Percentiles rank a stretch among this genome's conserved stretches.
These are phyloP conservation scores for Saturnispora zaruensis DNA, from an alignment of 805 yeast species.

Conservation along the genomic window DNA sequence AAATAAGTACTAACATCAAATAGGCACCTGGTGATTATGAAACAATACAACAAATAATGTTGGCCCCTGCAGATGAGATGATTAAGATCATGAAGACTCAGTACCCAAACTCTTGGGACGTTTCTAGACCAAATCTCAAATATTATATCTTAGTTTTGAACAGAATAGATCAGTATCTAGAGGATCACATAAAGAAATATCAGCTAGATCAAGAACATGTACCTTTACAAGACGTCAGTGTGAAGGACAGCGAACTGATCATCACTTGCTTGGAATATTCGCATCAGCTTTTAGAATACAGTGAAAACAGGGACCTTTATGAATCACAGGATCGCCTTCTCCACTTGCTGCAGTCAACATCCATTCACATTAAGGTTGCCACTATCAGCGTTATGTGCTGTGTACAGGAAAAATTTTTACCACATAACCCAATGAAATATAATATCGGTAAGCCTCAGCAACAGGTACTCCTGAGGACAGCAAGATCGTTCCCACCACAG, in stretches of 20 bases:
- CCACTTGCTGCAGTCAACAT: constrained; percentile 48
- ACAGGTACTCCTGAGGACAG: constrained; percentile 41
- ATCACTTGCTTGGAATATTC: constrained; percentile 54
- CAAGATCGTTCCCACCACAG: constrained; percentile 33
- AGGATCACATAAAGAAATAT: constrained; percentile 45
- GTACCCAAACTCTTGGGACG: constrained; percentile 25
- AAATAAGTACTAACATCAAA: constrained; percentile 10
- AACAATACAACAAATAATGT: constrained; percentile 14
- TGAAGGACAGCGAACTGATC: constrained; percentile 39
- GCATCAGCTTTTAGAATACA: constrained; percentile 53
- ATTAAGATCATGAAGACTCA: constrained; percentile 14
- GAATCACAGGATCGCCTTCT: constrained; percentile 56
- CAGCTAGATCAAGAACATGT: constrained; percentile 39
- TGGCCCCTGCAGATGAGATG: constrained; percentile 18
- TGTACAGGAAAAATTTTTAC: constrained; percentile 52
- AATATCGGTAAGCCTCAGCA: constrained; percentile 37
- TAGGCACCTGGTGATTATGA: constrained; percentile 17
- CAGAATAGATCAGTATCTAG: constrained; percentile 62
- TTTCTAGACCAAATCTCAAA: constrained; percentile 40
- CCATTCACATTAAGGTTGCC: constrained; percentile 47
- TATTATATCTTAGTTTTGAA: constrained; percentile 75
- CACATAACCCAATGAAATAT: constrained; percentile 34
- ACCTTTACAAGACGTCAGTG: constrained; percentile 36
- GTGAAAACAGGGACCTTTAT: constrained; percentile 60
- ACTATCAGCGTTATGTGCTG: constrained; percentile 47